These are phyloP conservation scores for Globisporangium canariense DNA, from an alignment of 352 stramenopile genomes.

Conservation along the genomic window DNA sequence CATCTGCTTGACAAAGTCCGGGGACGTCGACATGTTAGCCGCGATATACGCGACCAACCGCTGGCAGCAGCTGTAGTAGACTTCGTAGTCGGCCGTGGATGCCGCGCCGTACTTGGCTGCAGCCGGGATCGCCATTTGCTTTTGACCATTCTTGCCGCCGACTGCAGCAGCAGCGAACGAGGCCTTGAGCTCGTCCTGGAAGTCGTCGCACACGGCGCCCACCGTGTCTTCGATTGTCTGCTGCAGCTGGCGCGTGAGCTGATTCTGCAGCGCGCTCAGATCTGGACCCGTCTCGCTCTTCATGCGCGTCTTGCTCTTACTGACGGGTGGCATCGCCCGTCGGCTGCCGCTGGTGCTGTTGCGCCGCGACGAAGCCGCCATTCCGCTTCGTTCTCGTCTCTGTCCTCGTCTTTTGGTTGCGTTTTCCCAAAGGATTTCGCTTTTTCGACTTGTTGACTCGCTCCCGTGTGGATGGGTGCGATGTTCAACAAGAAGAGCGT, in stretches of 20 bases:
- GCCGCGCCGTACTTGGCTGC: constrained; percentile 16
- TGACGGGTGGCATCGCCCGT: not conserved
- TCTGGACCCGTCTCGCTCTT: constrained; percentile 14
- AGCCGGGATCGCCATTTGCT: constrained; percentile 18
- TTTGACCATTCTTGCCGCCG: not conserved
- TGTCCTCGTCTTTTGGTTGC: not conserved
- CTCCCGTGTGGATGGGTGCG: not conserved
- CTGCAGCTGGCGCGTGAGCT: constrained; percentile 41
- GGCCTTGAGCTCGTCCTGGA: constrained; percentile 20
- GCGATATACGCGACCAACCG: constrained; percentile 60
- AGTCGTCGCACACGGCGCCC: constrained; percentile 43
- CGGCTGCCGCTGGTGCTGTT: not conserved
- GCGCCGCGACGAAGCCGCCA: constrained; percentile 5
- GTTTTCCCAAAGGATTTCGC: not conserved
- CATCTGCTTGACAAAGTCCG: constrained; percentile 58
- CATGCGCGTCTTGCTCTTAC: constrained; percentile 3
- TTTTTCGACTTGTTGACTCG: not conserved
- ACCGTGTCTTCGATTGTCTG: constrained; percentile 50
- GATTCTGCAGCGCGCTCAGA: constrained; percentile 23
- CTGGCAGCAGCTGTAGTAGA: constrained; percentile 55
- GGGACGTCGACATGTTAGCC: constrained; percentile 58
- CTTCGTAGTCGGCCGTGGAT: constrained; percentile 41
- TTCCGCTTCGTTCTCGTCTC: not conserved
- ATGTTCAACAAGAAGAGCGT: not conserved
- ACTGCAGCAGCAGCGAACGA: not conserved